Evolutionary conservation across 331 rosid genomes (phyloP).

Genomic region (Acacia concinna): DNA sequence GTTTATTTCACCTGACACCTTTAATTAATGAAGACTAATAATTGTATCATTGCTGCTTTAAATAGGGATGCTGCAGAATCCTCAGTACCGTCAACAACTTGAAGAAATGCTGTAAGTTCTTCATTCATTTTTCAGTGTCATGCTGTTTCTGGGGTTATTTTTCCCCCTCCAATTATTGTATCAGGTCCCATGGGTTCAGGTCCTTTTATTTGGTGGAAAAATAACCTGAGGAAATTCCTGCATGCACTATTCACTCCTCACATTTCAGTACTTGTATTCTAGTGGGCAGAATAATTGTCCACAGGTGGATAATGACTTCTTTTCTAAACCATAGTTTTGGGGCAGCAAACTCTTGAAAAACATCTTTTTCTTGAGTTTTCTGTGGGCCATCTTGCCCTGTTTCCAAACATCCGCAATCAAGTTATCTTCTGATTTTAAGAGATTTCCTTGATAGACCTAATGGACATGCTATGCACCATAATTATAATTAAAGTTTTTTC

Average conservation of each 20-base stretch:
- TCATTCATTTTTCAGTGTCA: background rate
- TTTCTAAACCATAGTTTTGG: background rate
- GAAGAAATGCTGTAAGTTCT: slow-evolving; percentile 94
- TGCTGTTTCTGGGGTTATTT: slow-evolving; percentile 6
- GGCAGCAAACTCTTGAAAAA: background rate
- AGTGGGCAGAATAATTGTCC: slow-evolving; percentile 10
- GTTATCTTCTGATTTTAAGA: slow-evolving; percentile 6
- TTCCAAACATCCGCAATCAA: background rate
- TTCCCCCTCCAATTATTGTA: slow-evolving; percentile 8
- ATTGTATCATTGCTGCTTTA: slow-evolving; percentile 21
- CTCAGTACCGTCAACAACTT: slow-evolving; percentile 91
- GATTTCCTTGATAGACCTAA: background rate
- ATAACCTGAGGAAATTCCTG: slow-evolving; percentile 22
- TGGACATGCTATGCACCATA: background rate
- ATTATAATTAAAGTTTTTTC: background rate
- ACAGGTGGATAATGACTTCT: background rate
- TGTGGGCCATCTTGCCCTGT: slow-evolving; percentile 11
- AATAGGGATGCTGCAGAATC: slow-evolving; percentile 96
- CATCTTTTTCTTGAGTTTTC: slow-evolving; percentile 7
- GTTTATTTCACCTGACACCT: background rate
- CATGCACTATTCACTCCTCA: slow-evolving; percentile 13
- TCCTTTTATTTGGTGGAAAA: slow-evolving; percentile 9
- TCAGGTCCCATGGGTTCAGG: background rate
- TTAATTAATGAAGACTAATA: slow-evolving; percentile 17
- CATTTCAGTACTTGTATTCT: background rate